Conservation (phyloP, 371 early-diverging fungal genomes). For the Syncephalastrum sp. region DNA sequence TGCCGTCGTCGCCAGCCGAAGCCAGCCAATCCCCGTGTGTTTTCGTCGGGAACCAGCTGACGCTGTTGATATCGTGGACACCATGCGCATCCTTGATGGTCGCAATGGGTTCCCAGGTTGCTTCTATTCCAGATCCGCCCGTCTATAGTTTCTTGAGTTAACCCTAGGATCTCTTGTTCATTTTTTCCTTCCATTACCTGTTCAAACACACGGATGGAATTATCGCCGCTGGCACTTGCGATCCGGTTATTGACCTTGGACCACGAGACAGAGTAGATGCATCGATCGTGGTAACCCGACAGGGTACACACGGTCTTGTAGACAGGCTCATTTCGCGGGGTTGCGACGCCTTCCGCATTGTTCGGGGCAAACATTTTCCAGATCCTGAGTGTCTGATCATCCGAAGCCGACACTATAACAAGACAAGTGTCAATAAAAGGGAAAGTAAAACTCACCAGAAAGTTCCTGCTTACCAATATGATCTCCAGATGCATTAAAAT, state of each 20-base stretch:
- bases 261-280: constrained; percentile 95
- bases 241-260: constrained; percentile 66
- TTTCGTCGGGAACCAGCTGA: constrained; percentile 79
- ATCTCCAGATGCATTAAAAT: constrained; percentile 81
- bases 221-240: constrained; percentile 87
- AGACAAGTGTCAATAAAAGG: not conserved
- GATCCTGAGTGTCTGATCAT: constrained; percentile 82
- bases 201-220: constrained; percentile 68
- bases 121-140: constrained; percentile 16
- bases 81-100: constrained; percentile 71
- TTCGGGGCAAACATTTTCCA: constrained; percentile 68
- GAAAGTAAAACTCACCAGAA: not conserved
- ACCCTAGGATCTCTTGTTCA: not conserved
- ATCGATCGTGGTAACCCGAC: constrained; percentile 69
- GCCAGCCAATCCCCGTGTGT: constrained; percentile 69
- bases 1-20: constrained; percentile 87
- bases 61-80: constrained; percentile 84
- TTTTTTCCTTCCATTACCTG: constrained; percentile 24
- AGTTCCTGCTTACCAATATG: constrained; percentile 47
- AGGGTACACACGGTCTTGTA: constrained; percentile 72
- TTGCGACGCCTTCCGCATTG: constrained; percentile 42
- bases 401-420: constrained; percentile 76
- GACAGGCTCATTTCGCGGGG: constrained; percentile 54
- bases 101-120: constrained; percentile 38
- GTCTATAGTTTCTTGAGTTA: not conserved